phyloP scores from a whole-genome alignment of 768 basidiomycete species.

The Strobilomyces dryophilus region DNA sequence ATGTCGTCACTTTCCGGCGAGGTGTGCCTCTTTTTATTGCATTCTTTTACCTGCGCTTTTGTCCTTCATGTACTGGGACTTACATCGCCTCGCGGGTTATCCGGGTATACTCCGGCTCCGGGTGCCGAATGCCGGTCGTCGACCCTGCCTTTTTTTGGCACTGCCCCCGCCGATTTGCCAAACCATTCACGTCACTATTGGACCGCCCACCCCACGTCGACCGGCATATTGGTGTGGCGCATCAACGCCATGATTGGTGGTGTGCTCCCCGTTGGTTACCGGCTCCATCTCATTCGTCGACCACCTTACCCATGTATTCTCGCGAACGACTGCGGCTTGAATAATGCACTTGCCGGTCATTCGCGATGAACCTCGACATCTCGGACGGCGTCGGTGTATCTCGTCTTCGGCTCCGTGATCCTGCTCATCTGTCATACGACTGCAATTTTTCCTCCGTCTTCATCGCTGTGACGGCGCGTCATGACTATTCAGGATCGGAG shows the following conservation, averaged over 20 bases:
- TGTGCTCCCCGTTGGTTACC: background rate
- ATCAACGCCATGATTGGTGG: constrained; percentile 13
- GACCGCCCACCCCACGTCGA: constrained; percentile 1
- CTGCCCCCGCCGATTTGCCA: constrained; percentile 14
- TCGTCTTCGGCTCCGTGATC: constrained; percentile 15
- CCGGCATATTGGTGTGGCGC: constrained; percentile 5
- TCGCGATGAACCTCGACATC: background rate
- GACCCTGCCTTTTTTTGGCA: constrained; percentile 2
- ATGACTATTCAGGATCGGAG: constrained; percentile 55
- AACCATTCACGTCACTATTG: background rate
- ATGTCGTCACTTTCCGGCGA: constrained; percentile 1
- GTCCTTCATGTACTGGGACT: background rate
- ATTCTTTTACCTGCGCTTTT: background rate
- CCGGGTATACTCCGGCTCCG: constrained; percentile 10
- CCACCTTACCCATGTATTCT: background rate
- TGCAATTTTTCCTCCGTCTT: constrained; percentile 2
- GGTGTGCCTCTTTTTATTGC: background rate
- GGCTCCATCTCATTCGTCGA: background rate
- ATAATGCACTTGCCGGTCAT: constrained; percentile 5
- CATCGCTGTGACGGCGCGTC: constrained; percentile 5
- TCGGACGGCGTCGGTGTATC: background rate
- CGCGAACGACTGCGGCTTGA: background rate
- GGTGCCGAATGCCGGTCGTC: constrained; percentile 7
- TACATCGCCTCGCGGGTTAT: background rate
- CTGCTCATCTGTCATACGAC: constrained; percentile 4